These are phyloP conservation scores for Silene conica DNA, from an alignment of 148 eudicot genomes.

Conservation along the genomic window DNA sequence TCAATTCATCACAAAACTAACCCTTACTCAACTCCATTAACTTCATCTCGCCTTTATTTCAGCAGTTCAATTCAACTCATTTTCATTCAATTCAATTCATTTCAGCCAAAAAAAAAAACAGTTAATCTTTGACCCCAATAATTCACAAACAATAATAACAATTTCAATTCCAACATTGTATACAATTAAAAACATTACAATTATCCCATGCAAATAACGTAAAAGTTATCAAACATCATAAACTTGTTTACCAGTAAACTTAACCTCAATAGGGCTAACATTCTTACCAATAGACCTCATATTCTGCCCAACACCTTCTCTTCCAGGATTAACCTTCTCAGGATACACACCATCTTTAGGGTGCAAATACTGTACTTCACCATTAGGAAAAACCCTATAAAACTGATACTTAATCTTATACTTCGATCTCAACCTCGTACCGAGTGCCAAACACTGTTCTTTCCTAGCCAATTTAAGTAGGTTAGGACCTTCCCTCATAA, in stretches of 20 bases:
- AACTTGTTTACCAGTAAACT: slow-evolving; percentile 88
- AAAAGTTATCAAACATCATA: slow-evolving; percentile 47
- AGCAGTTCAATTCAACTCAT: too few species aligned
- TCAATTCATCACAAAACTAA: too few species aligned
- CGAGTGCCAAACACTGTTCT: slow-evolving; percentile 91
- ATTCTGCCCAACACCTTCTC: slow-evolving; percentile 82
- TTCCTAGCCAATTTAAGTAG: slow-evolving; percentile 82
- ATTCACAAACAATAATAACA: too few species aligned
- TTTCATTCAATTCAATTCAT: too few species aligned
- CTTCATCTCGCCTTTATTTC: too few species aligned
- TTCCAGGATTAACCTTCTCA: slow-evolving; percentile 91
- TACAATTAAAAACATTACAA: neutral
- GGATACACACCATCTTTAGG: slow-evolving; percentile 98
- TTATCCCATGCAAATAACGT: neutral
- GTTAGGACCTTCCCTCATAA: slow-evolving; percentile 93
- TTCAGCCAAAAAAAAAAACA: too few species aligned
- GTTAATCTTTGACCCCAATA: too few species aligned
- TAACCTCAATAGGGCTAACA: slow-evolving; percentile 83
- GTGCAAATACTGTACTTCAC: slow-evolving; percentile 95
- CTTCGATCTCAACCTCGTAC: slow-evolving; percentile 81
- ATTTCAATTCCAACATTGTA: neutral
- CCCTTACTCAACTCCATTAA: too few species aligned
- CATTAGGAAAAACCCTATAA: slow-evolving; percentile 95
- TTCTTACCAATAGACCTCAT: slow-evolving; percentile 92
- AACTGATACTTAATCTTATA: slow-evolving; percentile 95